These are phyloP conservation scores for Rhipidocladum racemiflorum DNA, from an alignment of 176 grass and related monocot species.

Conservation along the genomic window DNA sequence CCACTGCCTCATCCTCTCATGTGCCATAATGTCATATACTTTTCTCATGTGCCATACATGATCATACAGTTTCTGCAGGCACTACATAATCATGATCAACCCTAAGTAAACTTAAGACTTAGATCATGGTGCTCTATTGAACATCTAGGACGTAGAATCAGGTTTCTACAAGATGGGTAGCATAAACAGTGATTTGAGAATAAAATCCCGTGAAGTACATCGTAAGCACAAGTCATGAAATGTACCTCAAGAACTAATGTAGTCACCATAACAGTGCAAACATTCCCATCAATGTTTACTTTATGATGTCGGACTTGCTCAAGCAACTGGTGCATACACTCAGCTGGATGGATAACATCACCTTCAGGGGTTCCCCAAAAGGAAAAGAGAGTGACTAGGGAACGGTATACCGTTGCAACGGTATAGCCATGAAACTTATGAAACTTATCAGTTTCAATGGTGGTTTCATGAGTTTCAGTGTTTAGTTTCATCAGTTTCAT, in stretches of 20 bases:
- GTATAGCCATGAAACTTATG: no score
- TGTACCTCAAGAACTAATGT: conserved; percentile 97
- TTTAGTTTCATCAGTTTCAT: no score
- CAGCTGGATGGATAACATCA: conserved; percentile 82
- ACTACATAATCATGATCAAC: background rate
- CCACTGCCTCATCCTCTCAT: no score
- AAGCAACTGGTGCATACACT: conserved; percentile 97
- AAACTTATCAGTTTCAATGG: no score
- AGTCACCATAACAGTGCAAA: conserved; percentile 99
- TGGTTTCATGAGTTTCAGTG: no score
- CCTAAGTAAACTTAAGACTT: background rate
- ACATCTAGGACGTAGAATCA: background rate
- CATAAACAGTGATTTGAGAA: background rate
- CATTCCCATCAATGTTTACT: conserved; percentile 95
- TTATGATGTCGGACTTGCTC: conserved; percentile 87
- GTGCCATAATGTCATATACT: no score
- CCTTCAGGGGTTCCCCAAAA: conserved; percentile 81
- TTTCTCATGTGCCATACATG: background rate
- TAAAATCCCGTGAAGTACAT: background rate
- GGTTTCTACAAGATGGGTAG: background rate
- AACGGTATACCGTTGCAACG: no score
- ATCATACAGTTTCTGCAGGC: background rate
- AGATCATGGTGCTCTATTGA: background rate
- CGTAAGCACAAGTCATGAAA: conserved; percentile 3
- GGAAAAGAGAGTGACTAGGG: no score